Conservation (phyloP, 257 asterid genomes). For the Nicotiana paniculata region DNA sequence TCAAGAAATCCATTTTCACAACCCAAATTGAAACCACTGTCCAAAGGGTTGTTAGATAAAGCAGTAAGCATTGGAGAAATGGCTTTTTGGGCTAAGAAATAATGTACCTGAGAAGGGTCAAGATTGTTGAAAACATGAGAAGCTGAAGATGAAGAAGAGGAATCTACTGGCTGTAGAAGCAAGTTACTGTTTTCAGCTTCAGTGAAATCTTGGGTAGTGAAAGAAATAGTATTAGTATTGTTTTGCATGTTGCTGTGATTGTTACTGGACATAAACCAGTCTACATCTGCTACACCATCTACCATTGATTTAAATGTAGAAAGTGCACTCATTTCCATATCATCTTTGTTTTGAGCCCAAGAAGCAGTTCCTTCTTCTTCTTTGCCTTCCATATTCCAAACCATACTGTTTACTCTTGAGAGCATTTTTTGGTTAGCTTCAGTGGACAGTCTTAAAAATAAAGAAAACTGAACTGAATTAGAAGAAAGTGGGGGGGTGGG, state of each 20-base stretch:
- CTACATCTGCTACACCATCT: constrained; percentile 52
- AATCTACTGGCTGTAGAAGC: constrained; percentile 46
- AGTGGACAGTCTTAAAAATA: background rate
- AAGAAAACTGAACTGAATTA: background rate
- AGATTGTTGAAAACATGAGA: constrained; percentile 25
- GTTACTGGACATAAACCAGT: constrained; percentile 40
- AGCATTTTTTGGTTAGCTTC: constrained; percentile 28
- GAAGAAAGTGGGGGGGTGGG: background rate
- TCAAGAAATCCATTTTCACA: constrained; percentile 60
- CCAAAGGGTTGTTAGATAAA: constrained; percentile 23
- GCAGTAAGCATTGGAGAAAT: constrained; percentile 10
- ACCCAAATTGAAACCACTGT: constrained; percentile 39
- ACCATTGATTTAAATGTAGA: constrained; percentile 76
- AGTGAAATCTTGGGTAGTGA: constrained; percentile 41
- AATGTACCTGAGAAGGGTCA: constrained; percentile 54
- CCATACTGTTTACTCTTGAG: constrained; percentile 60
- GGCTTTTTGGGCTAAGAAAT: constrained; percentile 37
- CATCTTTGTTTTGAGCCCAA: constrained; percentile 48
- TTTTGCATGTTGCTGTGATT: constrained; percentile 34
- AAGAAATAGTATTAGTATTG: constrained; percentile 25
- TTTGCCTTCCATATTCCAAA: constrained; percentile 54
- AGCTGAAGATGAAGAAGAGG: constrained; percentile 73
- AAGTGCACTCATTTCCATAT: constrained; percentile 44
- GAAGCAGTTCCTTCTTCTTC: constrained; percentile 29
- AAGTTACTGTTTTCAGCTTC: constrained; percentile 33